Conservation (phyloP, 768 basidiomycete genomes). For the Mycena maculata region DNA sequence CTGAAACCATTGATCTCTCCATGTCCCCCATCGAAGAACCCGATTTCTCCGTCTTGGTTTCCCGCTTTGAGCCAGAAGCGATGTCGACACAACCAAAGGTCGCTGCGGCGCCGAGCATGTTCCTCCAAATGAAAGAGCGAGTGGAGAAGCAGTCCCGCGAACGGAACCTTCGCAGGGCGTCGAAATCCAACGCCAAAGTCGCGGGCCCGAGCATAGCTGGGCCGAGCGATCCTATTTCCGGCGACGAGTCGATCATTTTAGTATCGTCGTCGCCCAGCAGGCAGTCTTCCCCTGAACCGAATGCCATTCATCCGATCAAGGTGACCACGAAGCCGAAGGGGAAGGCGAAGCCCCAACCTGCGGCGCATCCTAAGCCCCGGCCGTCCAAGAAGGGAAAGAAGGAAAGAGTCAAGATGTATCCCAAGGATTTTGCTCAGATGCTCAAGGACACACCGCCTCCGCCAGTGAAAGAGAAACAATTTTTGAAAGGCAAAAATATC, state of each 20-base stretch:
- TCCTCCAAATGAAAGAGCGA: slow-evolving; percentile 49
- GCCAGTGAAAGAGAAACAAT: slow-evolving; percentile 41
- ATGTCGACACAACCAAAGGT: slow-evolving; percentile 31
- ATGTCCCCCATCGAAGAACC: slow-evolving; percentile 32
- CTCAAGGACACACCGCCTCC: slow-evolving; percentile 47
- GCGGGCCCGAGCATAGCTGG: slow-evolving; percentile 16
- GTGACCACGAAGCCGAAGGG: slow-evolving; percentile 36
- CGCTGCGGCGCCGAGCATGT: slow-evolving; percentile 41
- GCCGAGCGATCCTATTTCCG: slow-evolving; percentile 15
- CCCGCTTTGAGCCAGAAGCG: slow-evolving; percentile 29
- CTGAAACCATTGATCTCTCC: slow-evolving; percentile 28
- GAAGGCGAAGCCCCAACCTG: slow-evolving; percentile 36
- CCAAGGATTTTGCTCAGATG: slow-evolving; percentile 65
- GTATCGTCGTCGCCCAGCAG: slow-evolving; percentile 35
- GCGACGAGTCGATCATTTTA: slow-evolving; percentile 43
- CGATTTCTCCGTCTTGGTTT: slow-evolving; percentile 33
- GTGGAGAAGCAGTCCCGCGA: slow-evolving; percentile 47
- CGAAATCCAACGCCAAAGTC: slow-evolving; percentile 28
- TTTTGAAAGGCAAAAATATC: slow-evolving; percentile 65
- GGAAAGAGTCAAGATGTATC: slow-evolving; percentile 60
- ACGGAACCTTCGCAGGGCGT: slow-evolving; percentile 45
- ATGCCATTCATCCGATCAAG: slow-evolving; percentile 16
- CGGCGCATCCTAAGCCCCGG: slow-evolving; percentile 14
- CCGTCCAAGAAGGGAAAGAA: slow-evolving; percentile 40
- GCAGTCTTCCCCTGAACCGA: slow-evolving; percentile 41